A percentile compares a stretch with the other conserved stretches of the same genome.
Evolutionary conservation across 805 yeast genomes (phyloP).

Genomic region (Nakazawaea wickerhamii): DNA sequence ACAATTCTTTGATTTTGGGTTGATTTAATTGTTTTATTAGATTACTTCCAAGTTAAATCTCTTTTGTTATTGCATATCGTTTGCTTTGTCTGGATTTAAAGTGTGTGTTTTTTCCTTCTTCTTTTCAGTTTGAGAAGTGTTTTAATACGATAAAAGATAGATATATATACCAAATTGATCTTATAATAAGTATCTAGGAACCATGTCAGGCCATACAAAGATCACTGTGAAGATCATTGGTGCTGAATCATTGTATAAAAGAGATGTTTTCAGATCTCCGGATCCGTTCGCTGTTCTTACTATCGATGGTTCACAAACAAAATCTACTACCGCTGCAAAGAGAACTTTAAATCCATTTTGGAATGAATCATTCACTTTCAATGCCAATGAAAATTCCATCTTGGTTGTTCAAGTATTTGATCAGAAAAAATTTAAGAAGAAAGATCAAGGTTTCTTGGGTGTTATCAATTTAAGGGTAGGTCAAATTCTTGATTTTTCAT

Average conservation of each 20-base stretch:
- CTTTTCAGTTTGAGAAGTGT: too few relatives aligned
- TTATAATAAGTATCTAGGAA: background rate
- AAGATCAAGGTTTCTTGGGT: constrained; percentile 97
- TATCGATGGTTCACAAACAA: constrained; percentile 96
- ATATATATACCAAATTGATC: background rate
- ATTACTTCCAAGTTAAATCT: too few relatives aligned
- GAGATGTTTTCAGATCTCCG: constrained; percentile 93
- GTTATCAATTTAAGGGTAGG: constrained; percentile 89
- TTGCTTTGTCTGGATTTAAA: too few relatives aligned
- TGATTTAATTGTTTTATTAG: too few relatives aligned
- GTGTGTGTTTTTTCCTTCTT: too few relatives aligned
- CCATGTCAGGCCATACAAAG: constrained; percentile 16
- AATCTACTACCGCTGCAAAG: constrained; percentile 88
- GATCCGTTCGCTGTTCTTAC: constrained; percentile 98
- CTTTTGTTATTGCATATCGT: too few relatives aligned
- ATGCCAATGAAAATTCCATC: constrained; percentile 70
- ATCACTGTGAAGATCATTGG: constrained; percentile 79
- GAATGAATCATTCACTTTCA: constrained; percentile 87
- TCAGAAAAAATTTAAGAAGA: constrained; percentile 94
- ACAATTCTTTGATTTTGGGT: too few relatives aligned
- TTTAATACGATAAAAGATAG: too few relatives aligned
- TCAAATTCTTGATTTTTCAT: constrained; percentile 70
- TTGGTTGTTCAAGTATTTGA: constrained; percentile 93
- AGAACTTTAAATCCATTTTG: constrained; percentile 96
- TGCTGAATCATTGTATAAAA: constrained; percentile 90